These are phyloP conservation scores for Multifurca ochricompacta DNA, from an alignment of 768 basidiomycete genomes.

Conservation along the genomic window DNA sequence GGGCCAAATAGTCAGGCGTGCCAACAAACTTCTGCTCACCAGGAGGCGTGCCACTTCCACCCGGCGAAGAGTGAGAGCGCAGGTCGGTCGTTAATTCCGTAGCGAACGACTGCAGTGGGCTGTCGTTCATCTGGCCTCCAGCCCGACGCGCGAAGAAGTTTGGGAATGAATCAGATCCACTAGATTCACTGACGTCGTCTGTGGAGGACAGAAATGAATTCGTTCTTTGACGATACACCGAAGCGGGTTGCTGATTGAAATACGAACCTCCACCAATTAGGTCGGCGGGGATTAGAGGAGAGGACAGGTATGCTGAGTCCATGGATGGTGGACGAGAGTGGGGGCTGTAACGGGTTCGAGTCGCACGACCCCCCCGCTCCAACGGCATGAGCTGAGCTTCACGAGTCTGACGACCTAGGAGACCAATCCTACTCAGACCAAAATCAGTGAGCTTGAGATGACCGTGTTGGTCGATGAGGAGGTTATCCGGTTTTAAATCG, in stretches of 20 bases:
- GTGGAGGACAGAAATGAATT: conserved; percentile 60
- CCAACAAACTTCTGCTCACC: conserved; percentile 94
- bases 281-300: conserved; percentile 60
- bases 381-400: conserved; percentile 36
- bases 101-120: conserved; percentile 81
- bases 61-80: conserved; percentile 64
- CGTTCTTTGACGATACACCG: conserved; percentile 50
- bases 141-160: conserved; percentile 37
- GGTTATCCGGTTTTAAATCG: conserved; percentile 95
- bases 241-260: conserved; percentile 60
- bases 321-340: conserved; percentile 77
- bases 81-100: conserved; percentile 78
- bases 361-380: conserved; percentile 27
- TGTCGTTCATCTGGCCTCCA: conserved; percentile 46
- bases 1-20: conserved; percentile 95
- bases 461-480: conserved; percentile 93
- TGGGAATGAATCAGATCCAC: conserved; percentile 61
- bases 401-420: conserved; percentile 93
- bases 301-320: conserved; percentile 72
- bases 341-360: conserved; percentile 51
- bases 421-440: conserved; percentile 91
- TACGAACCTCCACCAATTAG: conserved; percentile 61
- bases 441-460: conserved; percentile 98
- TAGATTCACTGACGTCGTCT: conserved; percentile 85
- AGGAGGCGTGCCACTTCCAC: conserved; percentile 51